phyloP scores from a whole-genome alignment of 1,284 basidiomycete species.

The Naganishia liquefaciens region DNA sequence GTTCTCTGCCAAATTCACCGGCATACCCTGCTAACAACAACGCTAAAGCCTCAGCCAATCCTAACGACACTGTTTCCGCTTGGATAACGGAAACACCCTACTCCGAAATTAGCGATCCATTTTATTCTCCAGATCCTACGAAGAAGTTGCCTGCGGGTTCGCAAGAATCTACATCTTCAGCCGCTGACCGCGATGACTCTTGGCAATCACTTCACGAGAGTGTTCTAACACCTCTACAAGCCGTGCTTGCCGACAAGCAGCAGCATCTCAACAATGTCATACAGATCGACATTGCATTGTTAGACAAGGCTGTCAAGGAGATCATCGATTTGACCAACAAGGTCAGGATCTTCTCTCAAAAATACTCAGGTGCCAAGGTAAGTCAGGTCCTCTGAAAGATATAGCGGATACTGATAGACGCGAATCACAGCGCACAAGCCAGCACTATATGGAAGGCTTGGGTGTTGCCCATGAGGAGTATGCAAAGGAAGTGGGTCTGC shows the following conservation, averaged over 20 bases:
- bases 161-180: conserved; percentile 31
- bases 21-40: conserved; percentile 6
- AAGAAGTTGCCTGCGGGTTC: conserved; percentile 38
- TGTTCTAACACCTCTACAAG: conserved; percentile 58
- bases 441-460: conserved; percentile 87
- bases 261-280: conserved; percentile 66
- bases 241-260: conserved; percentile 65
- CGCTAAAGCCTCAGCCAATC: not conserved
- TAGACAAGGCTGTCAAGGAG: conserved; percentile 70
- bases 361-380: conserved; percentile 84
- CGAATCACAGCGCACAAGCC: conserved; percentile 70
- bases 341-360: conserved; percentile 67
- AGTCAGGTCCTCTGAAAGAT: not conserved
- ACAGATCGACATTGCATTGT: conserved; percentile 70
- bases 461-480: conserved; percentile 91
- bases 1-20: conserved; percentile 14
- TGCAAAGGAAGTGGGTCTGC: conserved; percentile 80
- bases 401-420: not conserved
- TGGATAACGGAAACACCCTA: conserved; percentile 16
- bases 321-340: conserved; percentile 69
- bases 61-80: not conserved
- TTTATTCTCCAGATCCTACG: conserved; percentile 37
- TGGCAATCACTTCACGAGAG: conserved; percentile 8
- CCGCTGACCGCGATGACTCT: conserved; percentile 34
- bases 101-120: conserved; percentile 31